Evolutionary conservation across 331 rosid species (phyloP).

Genomic region (Malus hybrid): DNA sequence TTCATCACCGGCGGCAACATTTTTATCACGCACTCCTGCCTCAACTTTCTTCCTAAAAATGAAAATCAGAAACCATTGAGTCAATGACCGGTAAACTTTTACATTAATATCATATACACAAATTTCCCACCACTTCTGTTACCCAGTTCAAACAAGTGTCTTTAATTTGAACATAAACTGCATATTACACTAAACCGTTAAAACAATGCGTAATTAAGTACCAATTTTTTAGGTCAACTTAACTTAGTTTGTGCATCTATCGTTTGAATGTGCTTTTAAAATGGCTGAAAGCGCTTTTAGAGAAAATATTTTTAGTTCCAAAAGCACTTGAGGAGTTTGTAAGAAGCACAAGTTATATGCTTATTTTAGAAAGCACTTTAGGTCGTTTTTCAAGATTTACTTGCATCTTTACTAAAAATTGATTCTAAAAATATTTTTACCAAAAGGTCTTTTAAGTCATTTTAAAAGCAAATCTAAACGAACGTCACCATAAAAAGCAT

Average conservation of each 20-base stretch:
- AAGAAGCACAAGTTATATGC: too few relatives aligned
- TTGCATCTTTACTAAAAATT: too few relatives aligned
- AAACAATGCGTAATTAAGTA: neutral
- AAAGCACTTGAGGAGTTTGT: too few relatives aligned
- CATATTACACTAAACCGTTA: neutral
- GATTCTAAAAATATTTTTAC: too few relatives aligned
- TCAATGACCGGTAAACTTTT: neutral
- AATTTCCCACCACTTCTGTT: neutral
- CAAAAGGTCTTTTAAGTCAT: too few relatives aligned
- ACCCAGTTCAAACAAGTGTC: neutral
- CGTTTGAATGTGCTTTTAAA: too few relatives aligned
- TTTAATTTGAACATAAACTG: neutral
- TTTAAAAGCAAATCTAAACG: too few relatives aligned
- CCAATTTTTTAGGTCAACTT: too few relatives aligned
- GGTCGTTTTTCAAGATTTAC: too few relatives aligned
- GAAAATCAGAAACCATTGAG: neutral
- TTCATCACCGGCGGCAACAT: constrained; percentile 65
- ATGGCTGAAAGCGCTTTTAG: neutral
- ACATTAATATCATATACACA: neutral
- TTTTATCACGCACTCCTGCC: neutral
- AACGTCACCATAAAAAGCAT: accelerated
- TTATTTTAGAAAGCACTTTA: too few relatives aligned
- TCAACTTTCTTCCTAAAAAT: neutral
- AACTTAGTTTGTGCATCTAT: neutral
- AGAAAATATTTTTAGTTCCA: too few relatives aligned